Evolutionary conservation across 208 protist species (phyloP).

Genomic region (Acanthamoeba polyphaga): DNA sequence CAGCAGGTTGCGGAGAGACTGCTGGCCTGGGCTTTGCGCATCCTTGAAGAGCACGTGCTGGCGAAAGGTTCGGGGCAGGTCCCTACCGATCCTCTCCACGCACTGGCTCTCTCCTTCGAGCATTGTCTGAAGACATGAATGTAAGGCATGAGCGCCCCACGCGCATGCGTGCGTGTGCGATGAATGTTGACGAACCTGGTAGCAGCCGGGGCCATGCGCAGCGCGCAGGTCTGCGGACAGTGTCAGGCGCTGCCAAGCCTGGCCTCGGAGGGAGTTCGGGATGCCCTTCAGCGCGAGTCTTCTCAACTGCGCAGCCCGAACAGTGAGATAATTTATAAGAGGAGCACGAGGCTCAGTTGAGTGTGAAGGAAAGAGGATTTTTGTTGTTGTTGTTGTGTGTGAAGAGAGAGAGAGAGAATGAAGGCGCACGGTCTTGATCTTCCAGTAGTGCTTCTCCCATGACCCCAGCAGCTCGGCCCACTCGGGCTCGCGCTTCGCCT

Average conservation of each 20-base stretch:
- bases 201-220: not conserved
- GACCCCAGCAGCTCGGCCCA: not conserved
- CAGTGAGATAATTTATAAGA: not conserved
- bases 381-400: no score
- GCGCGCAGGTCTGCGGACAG: not conserved
- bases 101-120: not conserved
- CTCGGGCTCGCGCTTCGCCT: not conserved
- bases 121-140: not conserved
- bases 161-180: not conserved
- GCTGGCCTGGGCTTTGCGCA: not conserved
- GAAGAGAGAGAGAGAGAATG: not conserved
- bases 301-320: not conserved
- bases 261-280: not conserved
- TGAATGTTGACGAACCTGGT: not conserved
- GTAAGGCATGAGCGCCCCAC: not conserved
- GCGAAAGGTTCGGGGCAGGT: not conserved
- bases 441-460: constrained; percentile 8
- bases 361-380: not conserved
- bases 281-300: not conserved
- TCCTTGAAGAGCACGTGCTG: not conserved
- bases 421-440: not conserved
- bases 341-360: not conserved
- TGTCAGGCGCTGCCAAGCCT: not conserved
- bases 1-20: not conserved
- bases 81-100: not conserved